Evolutionary conservation across 1,284 basidiomycete species (phyloP), one percentile per base, ranked within the genome.

Genomic region (Marasmius sp.): DNA sequence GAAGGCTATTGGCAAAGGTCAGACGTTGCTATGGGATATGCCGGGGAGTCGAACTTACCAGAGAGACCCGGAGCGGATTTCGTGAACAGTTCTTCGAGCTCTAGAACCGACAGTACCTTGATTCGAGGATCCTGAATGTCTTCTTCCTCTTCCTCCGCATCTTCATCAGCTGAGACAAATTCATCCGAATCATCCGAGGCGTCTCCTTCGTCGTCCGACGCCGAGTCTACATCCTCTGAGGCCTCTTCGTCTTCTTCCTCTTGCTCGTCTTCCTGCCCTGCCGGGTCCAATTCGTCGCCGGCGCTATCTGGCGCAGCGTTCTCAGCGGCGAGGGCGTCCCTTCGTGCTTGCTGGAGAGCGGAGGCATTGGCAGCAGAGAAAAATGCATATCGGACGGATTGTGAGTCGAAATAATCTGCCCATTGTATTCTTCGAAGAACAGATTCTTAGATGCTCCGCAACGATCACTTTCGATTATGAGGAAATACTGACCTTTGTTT

Each of bases 321-420:
- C 16, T 69, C 65, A 11, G 65, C 70, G n/a, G 64, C 65, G n/a
- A 81, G 67, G 34, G 86, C 84, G 62, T 89, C 86, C 62, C 81
- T 76, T 33, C 85, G 80, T 12, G 86, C 88, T 72, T 93, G 84
- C 66, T 97, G 95, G 22, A 94, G 72, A 7, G 94, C 95, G 9
- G 90, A 84, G 12, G 95, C 95, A 76, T 95, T 91, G 11, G 91
- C 86, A 6, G 97, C 97, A 36, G 97, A 99, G 82, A 97, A 99
- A 76, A 99, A 99, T 0, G 94, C 95, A 70, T 94, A 98, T 63
- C 83, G 83, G 54, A 98, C 85, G 7, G 85, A 85, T 68, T 94
- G 82, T 18, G 81, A 71, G 64, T 98, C 95, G 71, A 99, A 98
- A 75, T 97, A 95, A 69, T 96, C 89, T 34, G 97, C 97, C 97